A percentile compares a stretch with the other conserved stretches of the same genome.
Conservation (phyloP, 2,329 filamentous ascomycete genomes). For the Thermoascus crustaceus region DNA sequence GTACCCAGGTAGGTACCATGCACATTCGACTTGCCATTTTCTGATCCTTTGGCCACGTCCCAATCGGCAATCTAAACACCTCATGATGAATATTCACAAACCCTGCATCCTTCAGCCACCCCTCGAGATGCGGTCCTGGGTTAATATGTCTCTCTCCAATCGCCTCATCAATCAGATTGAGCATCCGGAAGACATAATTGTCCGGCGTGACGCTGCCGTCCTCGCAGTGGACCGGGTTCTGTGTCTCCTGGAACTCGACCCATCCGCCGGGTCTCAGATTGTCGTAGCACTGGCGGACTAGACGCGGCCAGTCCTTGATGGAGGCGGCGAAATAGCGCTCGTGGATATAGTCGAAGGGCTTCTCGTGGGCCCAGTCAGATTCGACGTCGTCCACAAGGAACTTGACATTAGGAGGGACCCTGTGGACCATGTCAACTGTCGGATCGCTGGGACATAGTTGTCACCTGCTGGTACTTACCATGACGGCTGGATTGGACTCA, state of each 20-base stretch:
- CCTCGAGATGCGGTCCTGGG: neutral
- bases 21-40: too few relatives aligned
- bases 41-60: neutral
- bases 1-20: too few relatives aligned
- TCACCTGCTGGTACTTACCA: conserved; percentile 1
- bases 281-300: too few relatives aligned
- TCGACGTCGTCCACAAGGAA: conserved; percentile 16
- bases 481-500: conserved; percentile 8
- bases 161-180: neutral
- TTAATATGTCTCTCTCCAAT: neutral
- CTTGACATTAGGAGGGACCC: conserved; percentile 15
- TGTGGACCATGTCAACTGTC: too few relatives aligned
- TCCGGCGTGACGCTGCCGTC: neutral
- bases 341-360: conserved; percentile 16
- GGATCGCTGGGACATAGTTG: too few relatives aligned
- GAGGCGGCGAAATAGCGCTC: conserved; percentile 10
- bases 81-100: neutral
- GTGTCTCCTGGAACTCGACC: neutral
- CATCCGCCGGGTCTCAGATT: neutral
- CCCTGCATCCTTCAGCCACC: neutral
- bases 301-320: conserved; percentile 13
- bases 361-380: conserved; percentile 11
- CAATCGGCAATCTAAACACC: neutral
- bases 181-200: neutral
- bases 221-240: neutral